phyloP scores from a whole-genome alignment of 2,329 filamentous ascomycete species.

The Cordyceps fumosorosea region DNA sequence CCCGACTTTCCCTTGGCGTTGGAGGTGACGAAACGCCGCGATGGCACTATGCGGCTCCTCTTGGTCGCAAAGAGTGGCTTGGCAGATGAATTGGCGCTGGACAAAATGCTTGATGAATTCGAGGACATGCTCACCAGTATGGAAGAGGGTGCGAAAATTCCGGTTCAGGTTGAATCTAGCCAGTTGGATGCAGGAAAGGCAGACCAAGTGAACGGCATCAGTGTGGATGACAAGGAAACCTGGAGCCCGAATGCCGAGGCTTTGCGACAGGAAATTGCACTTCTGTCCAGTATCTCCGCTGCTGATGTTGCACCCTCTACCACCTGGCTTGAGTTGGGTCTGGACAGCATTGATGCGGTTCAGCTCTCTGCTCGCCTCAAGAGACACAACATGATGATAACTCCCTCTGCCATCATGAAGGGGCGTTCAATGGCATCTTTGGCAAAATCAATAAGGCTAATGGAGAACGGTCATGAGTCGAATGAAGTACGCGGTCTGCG shows the following conservation, averaged over 20 bases:
- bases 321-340: slow-evolving; percentile 72
- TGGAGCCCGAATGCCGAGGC: slow-evolving; percentile 50
- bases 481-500: background rate
- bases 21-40: slow-evolving; percentile 54
- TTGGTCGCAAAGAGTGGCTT: slow-evolving; percentile 49
- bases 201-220: background rate
- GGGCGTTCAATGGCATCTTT: slow-evolving; percentile 61
- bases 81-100: slow-evolving; percentile 25
- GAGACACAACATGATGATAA: slow-evolving; percentile 49
- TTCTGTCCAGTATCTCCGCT: slow-evolving; percentile 48
- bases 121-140: slow-evolving; percentile 18
- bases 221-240: slow-evolving; percentile 32
- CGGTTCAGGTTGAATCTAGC: background rate
- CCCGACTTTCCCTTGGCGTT: slow-evolving; percentile 73
- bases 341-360: slow-evolving; percentile 90
- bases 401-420: slow-evolving; percentile 73
- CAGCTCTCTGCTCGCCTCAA: slow-evolving; percentile 71
- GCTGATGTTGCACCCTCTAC: slow-evolving; percentile 49
- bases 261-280: slow-evolving; percentile 57
- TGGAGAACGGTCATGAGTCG: background rate
- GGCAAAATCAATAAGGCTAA: slow-evolving; percentile 12
- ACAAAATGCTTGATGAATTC: slow-evolving; percentile 34
- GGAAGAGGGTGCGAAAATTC: background rate
- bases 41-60: slow-evolving; percentile 46
- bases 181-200: slow-evolving; percentile 13